phyloP scores from a whole-genome alignment of 768 basidiomycete species.

The Lentinula lateritia region DNA sequence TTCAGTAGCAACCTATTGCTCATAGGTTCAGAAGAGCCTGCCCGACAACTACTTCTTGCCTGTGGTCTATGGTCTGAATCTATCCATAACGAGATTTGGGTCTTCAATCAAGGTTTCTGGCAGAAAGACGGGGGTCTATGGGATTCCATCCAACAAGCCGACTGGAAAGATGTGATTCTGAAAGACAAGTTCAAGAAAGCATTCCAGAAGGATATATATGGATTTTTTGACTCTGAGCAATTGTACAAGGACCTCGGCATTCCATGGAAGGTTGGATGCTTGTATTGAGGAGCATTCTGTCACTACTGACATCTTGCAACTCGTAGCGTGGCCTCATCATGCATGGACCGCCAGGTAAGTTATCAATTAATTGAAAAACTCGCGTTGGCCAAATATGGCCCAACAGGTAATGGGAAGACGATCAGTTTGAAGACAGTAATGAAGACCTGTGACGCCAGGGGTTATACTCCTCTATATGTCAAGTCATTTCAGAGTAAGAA shows the following conservation, averaged over 20 bases:
- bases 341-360: constrained; percentile 70
- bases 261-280: constrained; percentile 67
- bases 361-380: background rate
- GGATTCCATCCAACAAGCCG: constrained; percentile 54
- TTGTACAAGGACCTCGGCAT: constrained; percentile 72
- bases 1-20: background rate
- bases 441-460: constrained; percentile 60
- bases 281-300: background rate
- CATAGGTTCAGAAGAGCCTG: constrained; percentile 40
- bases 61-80: constrained; percentile 47
- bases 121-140: constrained; percentile 56
- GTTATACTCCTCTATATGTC: constrained; percentile 71
- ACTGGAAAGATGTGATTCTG: constrained; percentile 74
- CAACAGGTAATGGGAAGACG: constrained; percentile 84
- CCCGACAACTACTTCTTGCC: constrained; percentile 46
- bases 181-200: constrained; percentile 62
- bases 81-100: constrained; percentile 68
- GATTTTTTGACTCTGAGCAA: constrained; percentile 73
- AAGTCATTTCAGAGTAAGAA: constrained; percentile 68
- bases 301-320: background rate
- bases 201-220: constrained; percentile 69
- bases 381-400: constrained; percentile 69
- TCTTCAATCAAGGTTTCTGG: constrained; percentile 73
- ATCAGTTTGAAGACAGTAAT: constrained; percentile 81
- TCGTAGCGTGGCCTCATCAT: constrained; percentile 74